Base-by-base conservation (phyloP, 2,329 filamentous ascomycete species). In the Tetracladium maxilliforme region DNA sequence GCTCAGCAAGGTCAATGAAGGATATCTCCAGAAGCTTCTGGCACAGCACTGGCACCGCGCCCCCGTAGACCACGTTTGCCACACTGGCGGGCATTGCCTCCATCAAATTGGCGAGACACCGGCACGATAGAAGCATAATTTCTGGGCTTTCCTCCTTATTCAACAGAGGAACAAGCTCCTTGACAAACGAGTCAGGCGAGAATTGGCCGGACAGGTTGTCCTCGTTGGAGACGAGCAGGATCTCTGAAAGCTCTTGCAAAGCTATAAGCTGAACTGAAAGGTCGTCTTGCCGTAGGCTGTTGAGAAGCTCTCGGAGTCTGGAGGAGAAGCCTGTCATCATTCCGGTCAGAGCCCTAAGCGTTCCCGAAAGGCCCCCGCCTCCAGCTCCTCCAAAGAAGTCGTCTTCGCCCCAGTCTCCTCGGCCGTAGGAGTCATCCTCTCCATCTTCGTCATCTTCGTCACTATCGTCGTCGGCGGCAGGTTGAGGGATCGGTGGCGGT, bases 71-170 rank as follows among this genome's bases (percentile, higher is more conserved):
- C 10, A 98, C 84, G 45, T 92, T 94, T 9, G 84, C 81, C 24
- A 90, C 90, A 29, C 87, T 87, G 17, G 83, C 76, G 12, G 90
- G 86, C 16, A 98, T 58, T 14, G 87, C 92, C 49, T 98, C 90
- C 90, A 98, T 98, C 28, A 98, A 53, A 47, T 98, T 95, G 31
- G 90, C 90, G 40, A 98, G 67, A 49, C 83, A 95, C 31, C 92
- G 79, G 45, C 90, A 98, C 12, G 90, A 87, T 31, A 95, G 64
- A 9, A 98, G 72, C 87, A 95, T 95, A 33, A 95, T 82, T 49
- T 98, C 90, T 0, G 86, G 81, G 39, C 93, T 94, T 46, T 92
- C 84, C 40, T 92, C 83, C 13, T 73, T 75, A 39, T 92, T 79
- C 90, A 98, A 95, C 38, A 98, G 56, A 9, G 64, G 54, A 23